Conservation (phyloP, 2,329 filamentous ascomycete genomes). For the Chrysosporium queenslandicum region DNA sequence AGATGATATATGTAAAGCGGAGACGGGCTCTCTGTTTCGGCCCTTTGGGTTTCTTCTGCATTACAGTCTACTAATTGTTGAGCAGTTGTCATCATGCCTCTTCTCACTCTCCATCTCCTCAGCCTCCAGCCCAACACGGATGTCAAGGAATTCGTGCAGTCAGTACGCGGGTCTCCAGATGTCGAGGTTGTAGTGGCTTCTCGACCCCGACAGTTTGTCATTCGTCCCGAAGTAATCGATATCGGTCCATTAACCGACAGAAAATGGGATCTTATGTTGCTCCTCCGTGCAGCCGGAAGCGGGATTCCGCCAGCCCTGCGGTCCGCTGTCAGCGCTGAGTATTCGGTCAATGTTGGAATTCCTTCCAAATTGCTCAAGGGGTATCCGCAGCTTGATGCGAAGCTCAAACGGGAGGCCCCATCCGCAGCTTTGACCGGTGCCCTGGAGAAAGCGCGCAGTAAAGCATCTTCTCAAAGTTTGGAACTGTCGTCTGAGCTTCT, state of each 20-base stretch:
- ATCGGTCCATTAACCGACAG: constrained; percentile 21
- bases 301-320: constrained; percentile 20
- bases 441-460: constrained; percentile 26
- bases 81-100: constrained; percentile 23
- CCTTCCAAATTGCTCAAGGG: constrained; percentile 29
- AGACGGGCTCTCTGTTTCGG: no score
- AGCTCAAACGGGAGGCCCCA: constrained; percentile 11
- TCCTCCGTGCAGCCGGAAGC: constrained; percentile 22
- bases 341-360: constrained; percentile 27
- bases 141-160: constrained; percentile 22
- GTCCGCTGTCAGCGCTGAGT: constrained; percentile 23
- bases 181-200: constrained; percentile 28
- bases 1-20: no score
- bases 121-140: constrained; percentile 21
- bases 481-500: constrained; percentile 46
- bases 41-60: no score
- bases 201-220: constrained; percentile 29
- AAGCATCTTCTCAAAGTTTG: constrained; percentile 40
- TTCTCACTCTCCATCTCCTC: constrained; percentile 30
- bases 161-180: constrained; percentile 21
- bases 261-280: constrained; percentile 31
- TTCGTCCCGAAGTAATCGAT: constrained; percentile 29
- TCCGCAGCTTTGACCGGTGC: constrained; percentile 30
- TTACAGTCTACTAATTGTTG: neutral
- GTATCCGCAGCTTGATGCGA: constrained; percentile 21